Base-by-base conservation (phyloP, 176 grass and related monocot species). In the Phyllostachys edulis region DNA sequence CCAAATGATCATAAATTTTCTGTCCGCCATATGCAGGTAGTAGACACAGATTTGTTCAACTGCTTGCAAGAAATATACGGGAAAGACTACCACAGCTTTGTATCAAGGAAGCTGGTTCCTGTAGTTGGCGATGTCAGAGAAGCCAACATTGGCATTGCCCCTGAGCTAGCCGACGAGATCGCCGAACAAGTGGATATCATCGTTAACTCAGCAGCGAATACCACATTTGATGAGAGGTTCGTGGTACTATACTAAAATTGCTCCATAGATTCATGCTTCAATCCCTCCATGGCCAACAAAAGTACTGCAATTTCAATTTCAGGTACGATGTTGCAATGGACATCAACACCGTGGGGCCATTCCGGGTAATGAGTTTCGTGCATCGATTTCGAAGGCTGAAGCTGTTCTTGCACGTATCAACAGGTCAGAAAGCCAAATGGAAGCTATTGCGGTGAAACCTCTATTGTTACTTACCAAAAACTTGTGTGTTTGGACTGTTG, bases 171-270 rank as follows among this genome's bases (percentile, higher is more conserved):
- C 21, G 73, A 86, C 52, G 63, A 93, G 81, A 92, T 95, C 72
- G 80, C 85, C 0, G 83, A 90, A 36, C 80, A 91, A 34, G 92
- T 98, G 2, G 96, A 98, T 46, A 60, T 95, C 61, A 90, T 95
- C 80, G 59, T 98, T 17, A 98, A 95, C 62, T 95, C 96, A 26
- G 93, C 96, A 9, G 96, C 91, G 66, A 98, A 92, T 54, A 95
- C 93, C 78, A 93, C 93, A n/a, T 98, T 98, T 62, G 92, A 98
- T 71, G 96, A 98, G 92, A 88, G 96, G 95, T 98, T 84, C 40
- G 55, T 73, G 7, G 52, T 67, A 13, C 38, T 23, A 20, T 18
- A 46, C 52, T 17, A 20, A 3, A 40, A 7, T 32, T 44, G 10
- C n/a, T 60, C 54, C 59, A 46, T 60, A 38, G 11, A 45, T 47